phyloP scores from a whole-genome alignment of 129 eudicot species.

The Erigeron canadensis region DNA sequence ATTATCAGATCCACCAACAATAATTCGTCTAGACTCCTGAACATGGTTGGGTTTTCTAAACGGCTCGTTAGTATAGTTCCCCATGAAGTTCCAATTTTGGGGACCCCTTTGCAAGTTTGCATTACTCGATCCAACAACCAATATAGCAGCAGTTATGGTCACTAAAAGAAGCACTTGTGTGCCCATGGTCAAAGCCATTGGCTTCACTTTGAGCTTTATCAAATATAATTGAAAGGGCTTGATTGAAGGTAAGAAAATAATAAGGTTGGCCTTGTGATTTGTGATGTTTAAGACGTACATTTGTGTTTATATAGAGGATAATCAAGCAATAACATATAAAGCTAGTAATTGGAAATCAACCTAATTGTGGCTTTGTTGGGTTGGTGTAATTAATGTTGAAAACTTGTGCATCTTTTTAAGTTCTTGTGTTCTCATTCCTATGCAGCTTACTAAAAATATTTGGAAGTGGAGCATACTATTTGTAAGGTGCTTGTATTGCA shows the following conservation, averaged over 20 bases:
- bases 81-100: slow-evolving; percentile 22
- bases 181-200: slow-evolving; percentile 22
- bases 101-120: slow-evolving; percentile 15
- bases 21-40: slow-evolving; percentile 32
- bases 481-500: too few species aligned
- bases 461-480: neutral
- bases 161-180: slow-evolving; percentile 6
- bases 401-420: neutral
- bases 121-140: slow-evolving; percentile 26
- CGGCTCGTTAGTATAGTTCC: slow-evolving; percentile 32
- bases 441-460: neutral
- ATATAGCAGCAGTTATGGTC: neutral
- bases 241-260: neutral
- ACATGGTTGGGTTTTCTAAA: slow-evolving; percentile 29
- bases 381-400: slow-evolving; percentile 25
- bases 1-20: slow-evolving; percentile 58
- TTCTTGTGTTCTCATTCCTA: slow-evolving; percentile 31
- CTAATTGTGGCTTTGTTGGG: slow-evolving; percentile 34
- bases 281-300: slow-evolving; percentile 3
- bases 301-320: slow-evolving; percentile 37
- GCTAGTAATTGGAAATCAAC: slow-evolving; percentile 18
- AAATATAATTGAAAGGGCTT: neutral
- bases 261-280: slow-evolving; percentile 19
- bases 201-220: neutral
- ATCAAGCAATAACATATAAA: neutral